phyloP scores from a whole-genome alignment of 2,329 filamentous ascomycete genomes.

The Aspergillus hortae region DNA sequence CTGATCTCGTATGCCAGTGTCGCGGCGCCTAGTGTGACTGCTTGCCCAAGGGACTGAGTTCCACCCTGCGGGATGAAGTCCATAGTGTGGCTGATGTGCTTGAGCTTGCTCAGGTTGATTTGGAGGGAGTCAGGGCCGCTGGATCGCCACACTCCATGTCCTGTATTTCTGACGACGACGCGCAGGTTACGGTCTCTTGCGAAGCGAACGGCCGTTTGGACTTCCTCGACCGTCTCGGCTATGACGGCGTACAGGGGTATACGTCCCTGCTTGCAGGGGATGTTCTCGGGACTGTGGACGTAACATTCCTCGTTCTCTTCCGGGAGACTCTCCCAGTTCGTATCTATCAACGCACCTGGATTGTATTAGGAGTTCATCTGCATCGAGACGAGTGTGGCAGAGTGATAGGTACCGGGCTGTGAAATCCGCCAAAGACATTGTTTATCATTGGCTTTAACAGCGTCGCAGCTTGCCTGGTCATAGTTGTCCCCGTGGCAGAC shows the following conservation, averaged over 20 bases:
- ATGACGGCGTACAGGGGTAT: slow-evolving; percentile 34
- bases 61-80: slow-evolving; percentile 7
- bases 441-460: slow-evolving; percentile 7
- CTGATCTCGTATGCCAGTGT: slow-evolving; percentile 7
- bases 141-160: slow-evolving; percentile 18
- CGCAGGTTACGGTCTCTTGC: slow-evolving; percentile 21
- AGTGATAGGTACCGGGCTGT: slow-evolving; percentile 13
- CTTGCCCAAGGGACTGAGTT: background rate
- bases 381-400: background rate
- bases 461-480: slow-evolving; percentile 12
- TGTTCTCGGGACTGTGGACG: slow-evolving; percentile 20
- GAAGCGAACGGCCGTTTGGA: slow-evolving; percentile 36
- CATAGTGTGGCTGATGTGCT: slow-evolving; percentile 2
- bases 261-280: slow-evolving; percentile 30
- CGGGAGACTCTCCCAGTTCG: slow-evolving; percentile 39
- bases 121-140: slow-evolving; percentile 31
- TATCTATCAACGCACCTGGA: slow-evolving; percentile 25
- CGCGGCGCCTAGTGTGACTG: slow-evolving; percentile 9
- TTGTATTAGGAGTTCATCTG: background rate
- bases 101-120: slow-evolving; percentile 22
- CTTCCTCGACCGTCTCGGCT: slow-evolving; percentile 25
- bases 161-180: slow-evolving; percentile 35
- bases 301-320: slow-evolving; percentile 34
- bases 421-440: slow-evolving; percentile 34
- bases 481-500: slow-evolving; percentile 23